Base-by-base conservation (phyloP, 139 green algal genomes). In the Eudorina sp. region DNA sequence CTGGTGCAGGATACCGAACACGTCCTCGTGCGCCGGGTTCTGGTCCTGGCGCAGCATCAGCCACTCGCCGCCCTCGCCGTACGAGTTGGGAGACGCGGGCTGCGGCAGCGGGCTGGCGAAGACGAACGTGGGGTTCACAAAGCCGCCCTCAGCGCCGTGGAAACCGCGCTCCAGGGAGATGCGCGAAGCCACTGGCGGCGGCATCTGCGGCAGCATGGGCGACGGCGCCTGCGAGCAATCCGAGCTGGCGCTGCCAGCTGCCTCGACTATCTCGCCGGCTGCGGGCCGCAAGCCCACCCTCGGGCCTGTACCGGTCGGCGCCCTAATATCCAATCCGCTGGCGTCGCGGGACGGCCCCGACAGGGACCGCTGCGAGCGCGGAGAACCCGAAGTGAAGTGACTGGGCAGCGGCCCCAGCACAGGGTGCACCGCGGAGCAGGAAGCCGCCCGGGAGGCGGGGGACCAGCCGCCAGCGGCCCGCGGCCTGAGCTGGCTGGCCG, bases 71-170 rank as follows among this genome's bases (percentile, higher is more conserved):
- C 34, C 31, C 19, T 75, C 66, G 34, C 19, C 16, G 7, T 74
- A 29, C 34, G 16, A 18, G 36, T 46, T 31, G 19, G 6, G 36
- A 11, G 62, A 38, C n/a, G 31, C 62, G 27, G 27, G n/a, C 31
- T 40, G 21, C 11, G 62, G 62, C 6, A 11, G 36, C 62, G 62
- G n/a, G 66, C 38, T 48, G 66, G 14, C 4, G 55, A 31, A 66
- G 13, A 25, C 66, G 66, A 75, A 75, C 16, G 38, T 75, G 19
- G 66, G 66, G 66, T 75, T 75, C 34, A 75, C 66, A 34, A 75
- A 75, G 66, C n/a, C 66, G 31, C 66, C 66, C 38, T 75, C 34
- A 18, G 66, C 66, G 36, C 66, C 66, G 66, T 14, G 34, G 14
- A 31, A 31, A 25, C 66, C 66, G 2, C 66, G 66, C 66, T 75